phyloP scores from a whole-genome alignment of 2,329 filamentous ascomycete genomes.

The Onygenales sp. region DNA sequence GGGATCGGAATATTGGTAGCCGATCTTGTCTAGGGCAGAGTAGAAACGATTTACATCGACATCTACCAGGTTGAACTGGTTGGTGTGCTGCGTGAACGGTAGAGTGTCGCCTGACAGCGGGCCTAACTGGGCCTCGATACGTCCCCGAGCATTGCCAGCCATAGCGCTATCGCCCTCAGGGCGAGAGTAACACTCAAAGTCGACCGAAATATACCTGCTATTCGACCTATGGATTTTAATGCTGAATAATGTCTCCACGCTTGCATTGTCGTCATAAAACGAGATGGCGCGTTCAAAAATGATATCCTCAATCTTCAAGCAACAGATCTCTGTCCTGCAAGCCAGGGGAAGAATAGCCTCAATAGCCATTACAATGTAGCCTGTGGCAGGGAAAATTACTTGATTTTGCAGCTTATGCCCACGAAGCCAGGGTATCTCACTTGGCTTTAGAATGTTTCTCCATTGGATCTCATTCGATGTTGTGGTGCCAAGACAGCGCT shows the following conservation, averaged over 20 bases:
- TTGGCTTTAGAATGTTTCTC: slow-evolving; percentile 13
- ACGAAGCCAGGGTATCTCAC: slow-evolving; percentile 19
- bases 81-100: neutral
- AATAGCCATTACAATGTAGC: slow-evolving; percentile 10
- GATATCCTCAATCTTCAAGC: slow-evolving; percentile 13
- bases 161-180: neutral
- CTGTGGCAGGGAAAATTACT: slow-evolving; percentile 17
- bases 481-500: neutral
- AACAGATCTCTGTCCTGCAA: neutral
- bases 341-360: slow-evolving; percentile 7
- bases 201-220: neutral
- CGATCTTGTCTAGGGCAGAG: slow-evolving; percentile 11
- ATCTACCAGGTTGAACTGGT: neutral
- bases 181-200: slow-evolving; percentile 1
- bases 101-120: slow-evolving; percentile 1
- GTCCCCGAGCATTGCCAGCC: neutral
- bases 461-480: slow-evolving; percentile 8
- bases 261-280: slow-evolving; percentile 11
- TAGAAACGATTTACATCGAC: slow-evolving; percentile 16
- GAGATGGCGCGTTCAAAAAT: slow-evolving; percentile 12
- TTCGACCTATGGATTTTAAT: neutral
- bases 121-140: neutral
- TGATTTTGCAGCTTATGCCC: slow-evolving; percentile 20
- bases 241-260: slow-evolving; percentile 9
- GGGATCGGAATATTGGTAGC: slow-evolving; percentile 13